Percentiles rank a stretch among this genome's conserved stretches.
These are phyloP conservation scores for Hypoxylon sp. DNA, from an alignment of 2,329 filamentous ascomycete genomes.

Conservation along the genomic window DNA sequence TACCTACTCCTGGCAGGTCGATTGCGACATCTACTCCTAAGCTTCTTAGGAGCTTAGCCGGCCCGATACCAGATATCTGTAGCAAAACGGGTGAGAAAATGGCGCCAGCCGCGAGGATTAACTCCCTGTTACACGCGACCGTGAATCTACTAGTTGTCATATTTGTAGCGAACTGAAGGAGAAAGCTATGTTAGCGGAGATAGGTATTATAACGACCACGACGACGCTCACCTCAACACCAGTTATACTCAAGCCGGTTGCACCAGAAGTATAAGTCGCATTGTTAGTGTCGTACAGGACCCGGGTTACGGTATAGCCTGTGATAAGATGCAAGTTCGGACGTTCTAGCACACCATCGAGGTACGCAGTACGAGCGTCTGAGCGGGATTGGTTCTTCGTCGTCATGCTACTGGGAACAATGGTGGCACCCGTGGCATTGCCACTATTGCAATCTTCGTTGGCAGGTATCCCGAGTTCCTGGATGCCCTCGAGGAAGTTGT, in stretches of 20 bases:
- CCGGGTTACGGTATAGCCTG: conserved; percentile 58
- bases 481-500: conserved; percentile 57
- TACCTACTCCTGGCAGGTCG: conserved; percentile 55
- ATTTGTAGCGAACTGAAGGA: conserved; percentile 51
- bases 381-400: conserved; percentile 58
- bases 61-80: conserved; percentile 56
- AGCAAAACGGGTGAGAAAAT: conserved; percentile 53
- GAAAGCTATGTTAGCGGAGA: conserved; percentile 13
- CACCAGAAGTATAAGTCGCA: conserved; percentile 23
- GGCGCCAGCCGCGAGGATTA: conserved; percentile 53
- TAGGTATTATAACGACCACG: neutral
- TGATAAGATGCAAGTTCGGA: conserved; percentile 58
- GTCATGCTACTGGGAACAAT: conserved; percentile 58
- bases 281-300: conserved; percentile 51
- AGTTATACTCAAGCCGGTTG: conserved; percentile 43
- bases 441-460: conserved; percentile 57
- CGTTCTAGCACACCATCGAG: conserved; percentile 56
- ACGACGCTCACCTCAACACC: conserved; percentile 57
- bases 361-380: conserved; percentile 60
- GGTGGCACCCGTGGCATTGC: conserved; percentile 56
- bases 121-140: conserved; percentile 51
- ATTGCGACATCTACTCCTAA: conserved; percentile 51
- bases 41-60: conserved; percentile 48
- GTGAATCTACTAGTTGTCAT: conserved; percentile 40
- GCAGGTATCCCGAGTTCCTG: conserved; percentile 57